Conservation (phyloP, 2,329 filamentous ascomycete species). For the Hirsutella thompsonii region DNA sequence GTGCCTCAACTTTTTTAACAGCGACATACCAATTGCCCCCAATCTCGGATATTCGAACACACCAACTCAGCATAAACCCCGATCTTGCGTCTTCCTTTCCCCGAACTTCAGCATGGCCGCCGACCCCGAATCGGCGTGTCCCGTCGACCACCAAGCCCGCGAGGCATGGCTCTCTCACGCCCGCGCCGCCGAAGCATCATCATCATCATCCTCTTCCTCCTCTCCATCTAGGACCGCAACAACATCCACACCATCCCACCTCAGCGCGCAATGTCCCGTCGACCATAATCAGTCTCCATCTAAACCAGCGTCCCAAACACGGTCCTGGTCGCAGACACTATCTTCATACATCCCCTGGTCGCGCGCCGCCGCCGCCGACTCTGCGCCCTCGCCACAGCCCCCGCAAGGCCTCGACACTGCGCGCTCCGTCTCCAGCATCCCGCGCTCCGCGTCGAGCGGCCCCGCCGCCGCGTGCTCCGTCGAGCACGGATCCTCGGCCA, state of each 20-base stretch:
- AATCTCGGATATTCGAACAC: too few relatives aligned
- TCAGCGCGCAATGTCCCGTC: conserved; percentile 17
- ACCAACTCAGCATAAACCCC: too few relatives aligned
- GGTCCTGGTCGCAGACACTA: conserved; percentile 31
- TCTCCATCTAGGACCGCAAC: too few relatives aligned
- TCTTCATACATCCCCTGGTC: conserved; percentile 28
- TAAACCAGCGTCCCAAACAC: conserved; percentile 8
- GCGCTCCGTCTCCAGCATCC: conserved; percentile 70
- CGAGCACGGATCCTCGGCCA: conserved; percentile 38
- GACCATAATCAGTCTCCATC: conserved; percentile 10
- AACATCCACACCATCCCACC: too few relatives aligned
- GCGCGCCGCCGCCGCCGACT: conserved; percentile 12
- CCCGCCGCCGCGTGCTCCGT: conserved; percentile 23
- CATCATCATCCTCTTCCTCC: not conserved
- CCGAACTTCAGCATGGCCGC: conserved; percentile 11
- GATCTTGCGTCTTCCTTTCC: too few relatives aligned
- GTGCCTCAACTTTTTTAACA: too few relatives aligned
- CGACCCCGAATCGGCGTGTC: conserved; percentile 41
- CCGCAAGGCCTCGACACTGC: conserved; percentile 41
- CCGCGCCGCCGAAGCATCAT: conserved; percentile 12
- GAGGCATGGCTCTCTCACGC: conserved; percentile 74
- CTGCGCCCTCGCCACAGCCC: conserved; percentile 1
- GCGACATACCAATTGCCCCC: too few relatives aligned
- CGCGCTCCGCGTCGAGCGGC: conserved; percentile 35
- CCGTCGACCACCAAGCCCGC: conserved; percentile 81